These are phyloP conservation scores for Zasmidium cellare DNA, from an alignment of 2,329 filamentous ascomycete species.

Conservation along the genomic window DNA sequence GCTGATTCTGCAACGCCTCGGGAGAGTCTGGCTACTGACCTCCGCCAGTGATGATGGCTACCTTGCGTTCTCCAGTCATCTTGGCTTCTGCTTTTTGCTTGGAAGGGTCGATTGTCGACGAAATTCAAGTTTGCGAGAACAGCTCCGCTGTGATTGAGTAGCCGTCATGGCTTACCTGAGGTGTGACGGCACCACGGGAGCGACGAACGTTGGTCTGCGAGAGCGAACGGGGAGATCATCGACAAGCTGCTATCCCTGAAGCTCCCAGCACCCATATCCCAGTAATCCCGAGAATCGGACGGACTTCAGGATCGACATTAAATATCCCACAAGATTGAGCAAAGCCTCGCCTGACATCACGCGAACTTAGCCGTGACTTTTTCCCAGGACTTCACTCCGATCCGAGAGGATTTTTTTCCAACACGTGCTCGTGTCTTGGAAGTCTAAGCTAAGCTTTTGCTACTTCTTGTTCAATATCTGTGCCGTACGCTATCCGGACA, in stretches of 20 bases:
- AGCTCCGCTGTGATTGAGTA: neutral
- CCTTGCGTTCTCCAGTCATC: conserved; percentile 19
- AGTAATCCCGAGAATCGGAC: neutral
- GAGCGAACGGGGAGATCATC: neutral
- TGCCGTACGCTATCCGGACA: neutral
- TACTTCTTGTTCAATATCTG: neutral
- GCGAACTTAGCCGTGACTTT: neutral
- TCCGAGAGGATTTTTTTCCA: too few species aligned
- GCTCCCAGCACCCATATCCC: neutral
- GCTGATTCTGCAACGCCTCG: neutral
- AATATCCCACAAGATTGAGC: neutral
- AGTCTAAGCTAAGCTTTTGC: neutral
- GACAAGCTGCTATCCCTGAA: neutral
- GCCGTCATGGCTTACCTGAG: neutral
- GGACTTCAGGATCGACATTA: neutral
- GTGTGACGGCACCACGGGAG: neutral
- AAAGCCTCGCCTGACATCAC: neutral
- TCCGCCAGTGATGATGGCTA: conserved; percentile 29
- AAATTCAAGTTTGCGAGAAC: neutral
- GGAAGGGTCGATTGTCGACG: too few species aligned
- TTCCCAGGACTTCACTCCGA: neutral
- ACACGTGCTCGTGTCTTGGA: neutral
- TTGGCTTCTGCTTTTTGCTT: neutral
- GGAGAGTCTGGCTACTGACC: conserved; percentile 14
- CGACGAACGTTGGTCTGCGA: neutral